A percentile compares a stretch with the other conserved stretches of the same genome.
Evolutionary conservation across 2,329 filamentous ascomycete genomes (phyloP).

Genomic region (Aspergillus sp.): DNA sequence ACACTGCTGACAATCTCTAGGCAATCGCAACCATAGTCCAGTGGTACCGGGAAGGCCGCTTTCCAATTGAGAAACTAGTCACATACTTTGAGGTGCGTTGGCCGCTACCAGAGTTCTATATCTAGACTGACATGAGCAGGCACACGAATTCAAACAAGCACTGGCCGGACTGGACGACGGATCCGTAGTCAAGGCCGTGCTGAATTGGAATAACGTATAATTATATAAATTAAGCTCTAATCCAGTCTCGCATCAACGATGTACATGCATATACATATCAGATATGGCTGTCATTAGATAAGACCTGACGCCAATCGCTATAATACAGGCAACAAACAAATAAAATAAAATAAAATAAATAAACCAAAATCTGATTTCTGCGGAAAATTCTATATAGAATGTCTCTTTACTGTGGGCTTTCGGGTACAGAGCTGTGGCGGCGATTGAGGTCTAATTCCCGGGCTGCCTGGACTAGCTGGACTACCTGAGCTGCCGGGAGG

Average conservation of each 20-base stretch:
- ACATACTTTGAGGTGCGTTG: slow-evolving; percentile 12
- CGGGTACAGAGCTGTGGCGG: no score
- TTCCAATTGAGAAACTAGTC: slow-evolving; percentile 17
- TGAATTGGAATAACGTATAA: not conserved
- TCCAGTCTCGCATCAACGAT: not conserved
- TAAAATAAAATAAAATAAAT: not conserved
- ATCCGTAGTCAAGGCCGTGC: slow-evolving; percentile 7
- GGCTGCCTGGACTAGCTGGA: no score
- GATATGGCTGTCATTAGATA: no score
- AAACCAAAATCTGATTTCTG: not conserved
- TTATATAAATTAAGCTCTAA: no score
- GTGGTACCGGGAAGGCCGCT: slow-evolving; percentile 20
- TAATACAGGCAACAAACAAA: not conserved
- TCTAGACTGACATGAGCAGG: not conserved
- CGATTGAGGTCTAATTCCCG: no score
- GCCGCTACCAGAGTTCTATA: not conserved
- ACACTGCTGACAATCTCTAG: not conserved
- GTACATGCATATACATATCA: not conserved
- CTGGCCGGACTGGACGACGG: slow-evolving; percentile 1
- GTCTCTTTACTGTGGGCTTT: no score
- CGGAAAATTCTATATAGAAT: no score
- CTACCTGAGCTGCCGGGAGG: no score
- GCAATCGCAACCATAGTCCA: slow-evolving; percentile 18
- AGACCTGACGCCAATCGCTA: not conserved
- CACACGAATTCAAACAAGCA: slow-evolving; percentile 2